phyloP scores from a whole-genome alignment of 192 early-diverging fungal genomes.

The Gryganskiella cystojenkinii region DNA sequence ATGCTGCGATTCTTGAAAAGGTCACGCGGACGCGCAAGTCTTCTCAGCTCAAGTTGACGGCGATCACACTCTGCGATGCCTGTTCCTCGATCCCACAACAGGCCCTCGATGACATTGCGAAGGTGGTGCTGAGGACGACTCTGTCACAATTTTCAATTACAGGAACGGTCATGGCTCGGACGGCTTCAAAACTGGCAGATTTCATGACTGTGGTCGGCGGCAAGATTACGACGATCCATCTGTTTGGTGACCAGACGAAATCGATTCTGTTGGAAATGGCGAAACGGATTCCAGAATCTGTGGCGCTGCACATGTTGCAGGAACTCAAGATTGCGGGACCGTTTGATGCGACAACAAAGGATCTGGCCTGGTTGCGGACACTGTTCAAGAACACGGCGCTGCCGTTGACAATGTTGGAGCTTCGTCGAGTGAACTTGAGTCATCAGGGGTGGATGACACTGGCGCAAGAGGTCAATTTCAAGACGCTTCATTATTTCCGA shows the following conservation, averaged over 20 bases:
- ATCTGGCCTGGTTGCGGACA: slow-evolving; percentile 31
- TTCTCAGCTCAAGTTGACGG: slow-evolving; percentile 27
- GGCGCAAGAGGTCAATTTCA: slow-evolving; percentile 34
- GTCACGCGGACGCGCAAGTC: slow-evolving; percentile 28
- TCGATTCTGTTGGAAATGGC: slow-evolving; percentile 18
- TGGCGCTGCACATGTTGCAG: slow-evolving; percentile 9
- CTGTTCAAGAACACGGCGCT: slow-evolving; percentile 17
- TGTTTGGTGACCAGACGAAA: slow-evolving; percentile 23
- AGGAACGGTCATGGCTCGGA: slow-evolving; percentile 13
- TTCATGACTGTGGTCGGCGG: slow-evolving; percentile 25
- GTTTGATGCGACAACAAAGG: slow-evolving; percentile 24
- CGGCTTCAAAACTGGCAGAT: slow-evolving; percentile 12
- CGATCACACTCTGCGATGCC: slow-evolving; percentile 18
- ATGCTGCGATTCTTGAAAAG: slow-evolving; percentile 32
- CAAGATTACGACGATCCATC: slow-evolving; percentile 27
- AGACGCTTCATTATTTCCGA: slow-evolving; percentile 20
- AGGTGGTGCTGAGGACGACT: slow-evolving; percentile 14
- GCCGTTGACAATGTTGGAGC: slow-evolving; percentile 28
- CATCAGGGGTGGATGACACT: slow-evolving; percentile 49
- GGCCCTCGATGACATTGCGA: slow-evolving; percentile 24
- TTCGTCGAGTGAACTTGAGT: slow-evolving; percentile 28
- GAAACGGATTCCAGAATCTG: slow-evolving; percentile 21
- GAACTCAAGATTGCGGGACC: slow-evolving; percentile 29
- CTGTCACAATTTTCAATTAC: slow-evolving; percentile 17
- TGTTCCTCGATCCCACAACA: slow-evolving; percentile 5